Conservation (phyloP, 768 basidiomycete genomes). For the Macrocybe gigantea region DNA sequence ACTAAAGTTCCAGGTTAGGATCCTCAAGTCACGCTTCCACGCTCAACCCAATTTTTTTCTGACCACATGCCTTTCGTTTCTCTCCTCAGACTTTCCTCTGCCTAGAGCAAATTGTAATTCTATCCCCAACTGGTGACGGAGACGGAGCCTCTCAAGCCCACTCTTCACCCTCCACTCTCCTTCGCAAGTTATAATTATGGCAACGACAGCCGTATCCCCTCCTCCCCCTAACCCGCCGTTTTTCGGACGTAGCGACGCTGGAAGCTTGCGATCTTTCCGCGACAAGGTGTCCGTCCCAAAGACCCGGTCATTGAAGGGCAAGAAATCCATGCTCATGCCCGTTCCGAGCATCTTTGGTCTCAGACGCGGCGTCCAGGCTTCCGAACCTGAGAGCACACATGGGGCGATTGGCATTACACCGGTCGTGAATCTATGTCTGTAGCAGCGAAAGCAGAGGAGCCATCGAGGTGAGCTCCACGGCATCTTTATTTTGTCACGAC, state of each 20-base stretch:
- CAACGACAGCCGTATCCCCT: background rate
- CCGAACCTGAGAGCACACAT: background rate
- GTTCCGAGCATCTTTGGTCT: conserved; percentile 14
- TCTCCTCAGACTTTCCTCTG: background rate
- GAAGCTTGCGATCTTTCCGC: conserved; percentile 17
- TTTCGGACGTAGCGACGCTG: conserved; percentile 12
- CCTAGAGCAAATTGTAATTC: too few species aligned
- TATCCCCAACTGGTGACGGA: too few species aligned
- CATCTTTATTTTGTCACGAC: too few species aligned
- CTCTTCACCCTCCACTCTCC: background rate
- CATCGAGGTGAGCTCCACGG: too few species aligned
- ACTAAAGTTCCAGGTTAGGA: too few species aligned
- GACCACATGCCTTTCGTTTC: background rate
- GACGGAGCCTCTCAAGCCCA: background rate
- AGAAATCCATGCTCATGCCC: conserved; percentile 6
- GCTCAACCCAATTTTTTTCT: too few species aligned
- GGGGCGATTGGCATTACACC: conserved; percentile 5
- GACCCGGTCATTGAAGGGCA: conserved; percentile 17
- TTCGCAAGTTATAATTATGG: conserved; percentile 1
- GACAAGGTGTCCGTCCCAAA: conserved; percentile 9
- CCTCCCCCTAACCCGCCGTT: conserved; percentile 7
- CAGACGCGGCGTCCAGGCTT: conserved; percentile 6
- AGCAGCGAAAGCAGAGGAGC: too few species aligned
- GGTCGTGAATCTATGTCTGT: background rate
- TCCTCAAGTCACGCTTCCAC: background rate